Percentiles rank a stretch among this genome's conserved stretches.
Evolutionary conservation across 2,329 filamentous ascomycete genomes (phyloP).

Genomic region (Helicocarpus griseus): DNA sequence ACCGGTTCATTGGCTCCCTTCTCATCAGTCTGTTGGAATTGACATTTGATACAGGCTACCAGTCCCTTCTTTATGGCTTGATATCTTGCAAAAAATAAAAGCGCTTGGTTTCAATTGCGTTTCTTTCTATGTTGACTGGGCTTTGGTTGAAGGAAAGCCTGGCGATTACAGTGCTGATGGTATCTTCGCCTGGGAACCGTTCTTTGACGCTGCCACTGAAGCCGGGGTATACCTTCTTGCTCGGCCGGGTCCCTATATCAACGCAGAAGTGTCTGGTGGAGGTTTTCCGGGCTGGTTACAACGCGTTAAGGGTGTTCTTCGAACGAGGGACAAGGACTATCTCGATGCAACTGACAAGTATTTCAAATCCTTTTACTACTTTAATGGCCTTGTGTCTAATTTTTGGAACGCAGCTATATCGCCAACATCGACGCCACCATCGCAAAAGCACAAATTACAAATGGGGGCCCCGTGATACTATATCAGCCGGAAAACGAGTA

Average conservation of each 20-base stretch:
- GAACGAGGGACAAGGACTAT: constrained; percentile 54
- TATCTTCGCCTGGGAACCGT: constrained; percentile 61
- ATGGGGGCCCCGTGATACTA: constrained; percentile 69
- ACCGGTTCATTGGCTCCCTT: neutral
- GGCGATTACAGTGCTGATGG: constrained; percentile 62
- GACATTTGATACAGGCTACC: constrained; percentile 38
- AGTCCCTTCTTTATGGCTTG: constrained; percentile 55
- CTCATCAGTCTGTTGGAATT: neutral
- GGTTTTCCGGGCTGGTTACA: constrained; percentile 76
- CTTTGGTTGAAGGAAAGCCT: constrained; percentile 61
- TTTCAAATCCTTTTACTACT: neutral
- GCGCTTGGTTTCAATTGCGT: constrained; percentile 70
- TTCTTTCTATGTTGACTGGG: constrained; percentile 74
- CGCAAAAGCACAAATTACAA: constrained; percentile 68
- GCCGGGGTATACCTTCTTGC: constrained; percentile 71
- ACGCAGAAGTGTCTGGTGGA: constrained; percentile 66
- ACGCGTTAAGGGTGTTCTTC: constrained; percentile 53
- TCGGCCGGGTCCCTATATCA: constrained; percentile 64
- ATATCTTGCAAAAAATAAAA: constrained; percentile 75
- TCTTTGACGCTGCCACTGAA: constrained; percentile 64
- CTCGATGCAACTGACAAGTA: constrained; percentile 58
- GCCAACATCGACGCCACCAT: constrained; percentile 55
- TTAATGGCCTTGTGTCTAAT: constrained; percentile 6
- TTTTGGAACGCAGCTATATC: constrained; percentile 43
- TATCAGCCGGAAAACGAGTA: constrained; percentile 81